Base-by-base conservation (phyloP, 495 filamentous ascomycete genomes). In the Aspergillus sclerotioniger region DNA sequence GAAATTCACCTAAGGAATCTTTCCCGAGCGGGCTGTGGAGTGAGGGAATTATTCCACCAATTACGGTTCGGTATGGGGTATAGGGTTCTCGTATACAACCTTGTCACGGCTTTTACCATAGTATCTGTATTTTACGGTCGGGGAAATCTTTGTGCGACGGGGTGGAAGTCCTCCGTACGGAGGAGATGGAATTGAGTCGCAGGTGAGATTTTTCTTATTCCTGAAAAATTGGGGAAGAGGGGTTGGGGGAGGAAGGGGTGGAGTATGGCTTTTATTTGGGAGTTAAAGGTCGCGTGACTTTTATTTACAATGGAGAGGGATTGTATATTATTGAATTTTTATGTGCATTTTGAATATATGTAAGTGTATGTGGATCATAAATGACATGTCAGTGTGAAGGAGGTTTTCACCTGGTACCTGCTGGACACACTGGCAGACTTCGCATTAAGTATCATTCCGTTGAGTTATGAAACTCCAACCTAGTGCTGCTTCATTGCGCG, bases 311-410 rank as follows among this genome's bases (percentile, higher is more conserved):
- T n/a, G n/a, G n/a, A 12, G 5, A 39, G 35, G 35, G 9, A 39
- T 13, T 41, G 12, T 9, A 31, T 32, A 16, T 16, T 33, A 31
- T 50, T 50, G 28, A n/a, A 49, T 49, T 49, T 50, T 50, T 50
- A 15, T 25, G 8, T 3, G 20, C 13, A n/a, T 49, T 50, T 16
- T 50, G 25, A 13, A 32, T 41, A n/a, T 39, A 39, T 39, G n/a
- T n/a, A 41, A 41, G 5, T n/a, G 12, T 41, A 35, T 10, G 33
- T 9, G 8, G 13, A 1, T 10, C 13, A 35, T 9, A 35, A 10
- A 41, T 12, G n/a, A 15, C 37, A 41, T 41, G 37, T 13, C n/a
- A 41, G 13, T n/a, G 5, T 13, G 9, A n/a, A 41, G 37, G n/a
- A n/a, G n/a, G n/a, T n/a, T n/a, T 7, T 47, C 17, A 21, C 16